A percentile compares a stretch with the other conserved stretches of the same genome.
These are phyloP conservation scores for Leccinellum luteum DNA, from an alignment of 768 basidiomycete genomes.

Conservation along the genomic window DNA sequence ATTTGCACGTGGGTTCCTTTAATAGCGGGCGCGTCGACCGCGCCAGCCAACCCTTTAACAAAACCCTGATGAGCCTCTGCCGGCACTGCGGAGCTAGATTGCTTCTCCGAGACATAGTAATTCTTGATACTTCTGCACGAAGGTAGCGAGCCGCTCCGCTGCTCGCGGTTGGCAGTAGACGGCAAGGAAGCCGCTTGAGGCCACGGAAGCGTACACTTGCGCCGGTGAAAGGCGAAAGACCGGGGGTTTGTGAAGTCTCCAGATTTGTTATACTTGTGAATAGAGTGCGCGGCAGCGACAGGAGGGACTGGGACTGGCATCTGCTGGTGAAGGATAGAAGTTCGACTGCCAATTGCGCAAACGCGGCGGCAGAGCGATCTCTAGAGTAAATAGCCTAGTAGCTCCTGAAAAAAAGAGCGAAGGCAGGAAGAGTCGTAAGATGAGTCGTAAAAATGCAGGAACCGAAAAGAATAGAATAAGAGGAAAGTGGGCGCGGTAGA, in stretches of 20 bases:
- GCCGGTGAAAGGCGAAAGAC: slow-evolving; percentile 48
- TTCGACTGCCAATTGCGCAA: slow-evolving; percentile 42
- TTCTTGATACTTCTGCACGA: slow-evolving; percentile 70
- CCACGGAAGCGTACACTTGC: slow-evolving; percentile 57
- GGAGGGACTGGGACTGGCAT: slow-evolving; percentile 87
- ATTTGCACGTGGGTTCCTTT: slow-evolving; percentile 84
- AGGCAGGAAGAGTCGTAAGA: slow-evolving; percentile 56
- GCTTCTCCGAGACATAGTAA: slow-evolving; percentile 65
- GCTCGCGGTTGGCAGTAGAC: slow-evolving; percentile 62
- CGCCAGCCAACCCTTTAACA: slow-evolving; percentile 69
- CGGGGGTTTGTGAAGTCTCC: slow-evolving; percentile 36
- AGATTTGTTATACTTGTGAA: slow-evolving; percentile 57
- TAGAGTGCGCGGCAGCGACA: slow-evolving; percentile 57
- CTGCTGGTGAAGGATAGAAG: slow-evolving; percentile 50
- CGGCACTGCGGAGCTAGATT: slow-evolving; percentile 18
- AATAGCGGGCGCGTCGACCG: slow-evolving; percentile 78
- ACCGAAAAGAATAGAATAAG: slow-evolving; percentile 29
- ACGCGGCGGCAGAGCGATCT: slow-evolving; percentile 42
- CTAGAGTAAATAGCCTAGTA: slow-evolving; percentile 37
- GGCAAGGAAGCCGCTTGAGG: slow-evolving; percentile 62
- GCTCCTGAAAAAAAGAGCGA: slow-evolving; percentile 40
- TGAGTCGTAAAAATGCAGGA: slow-evolving; percentile 57
- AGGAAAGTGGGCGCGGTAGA: slow-evolving; percentile 23
- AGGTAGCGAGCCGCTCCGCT: slow-evolving; percentile 71
- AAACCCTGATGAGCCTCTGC: slow-evolving; percentile 52